Conservation (phyloP, 2,329 filamentous ascomycete species). For the Sphaerostilbella broomeana region DNA sequence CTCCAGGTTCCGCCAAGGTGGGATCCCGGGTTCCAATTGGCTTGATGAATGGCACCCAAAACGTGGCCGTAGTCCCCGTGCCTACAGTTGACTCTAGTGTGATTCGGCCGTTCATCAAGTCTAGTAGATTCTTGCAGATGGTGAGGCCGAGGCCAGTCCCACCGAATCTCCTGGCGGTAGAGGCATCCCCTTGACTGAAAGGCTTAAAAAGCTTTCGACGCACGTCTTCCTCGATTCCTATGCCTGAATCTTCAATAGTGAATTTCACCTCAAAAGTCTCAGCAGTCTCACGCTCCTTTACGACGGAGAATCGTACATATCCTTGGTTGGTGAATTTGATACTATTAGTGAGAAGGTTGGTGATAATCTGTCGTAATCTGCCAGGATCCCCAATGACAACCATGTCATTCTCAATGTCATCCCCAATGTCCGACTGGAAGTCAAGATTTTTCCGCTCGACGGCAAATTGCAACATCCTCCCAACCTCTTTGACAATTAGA, state of each 20-base stretch:
- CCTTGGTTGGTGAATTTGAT: slow-evolving; percentile 70
- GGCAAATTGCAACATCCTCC: slow-evolving; percentile 81
- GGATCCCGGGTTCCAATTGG: slow-evolving; percentile 45
- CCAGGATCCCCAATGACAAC: slow-evolving; percentile 84
- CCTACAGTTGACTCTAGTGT: slow-evolving; percentile 60
- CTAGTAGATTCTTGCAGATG: slow-evolving; percentile 73
- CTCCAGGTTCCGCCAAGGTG: slow-evolving; percentile 54
- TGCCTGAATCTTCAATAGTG: slow-evolving; percentile 69
- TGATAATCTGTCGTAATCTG: slow-evolving; percentile 74
- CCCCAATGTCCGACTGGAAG: slow-evolving; percentile 59
- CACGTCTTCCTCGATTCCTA: slow-evolving; percentile 74
- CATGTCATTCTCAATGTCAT: slow-evolving; percentile 57
- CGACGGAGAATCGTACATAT: slow-evolving; percentile 59
- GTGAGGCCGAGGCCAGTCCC: slow-evolving; percentile 73
- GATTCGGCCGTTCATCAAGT: slow-evolving; percentile 74
- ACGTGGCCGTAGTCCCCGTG: slow-evolving; percentile 64
- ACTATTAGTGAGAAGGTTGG: slow-evolving; percentile 69
- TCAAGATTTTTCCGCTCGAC: slow-evolving; percentile 72
- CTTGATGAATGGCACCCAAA: slow-evolving; percentile 72
- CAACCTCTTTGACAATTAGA: slow-evolving; percentile 69
- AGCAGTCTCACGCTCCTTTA: slow-evolving; percentile 55
- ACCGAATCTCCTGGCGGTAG: slow-evolving; percentile 70
- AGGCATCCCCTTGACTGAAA: slow-evolving; percentile 76
- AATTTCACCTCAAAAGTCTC: slow-evolving; percentile 65
- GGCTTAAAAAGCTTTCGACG: slow-evolving; percentile 68